A percentile compares a stretch with the other conserved stretches of the same genome.
Evolutionary conservation across 1,284 basidiomycete genomes (phyloP).

Genomic region (Irpex sp.): DNA sequence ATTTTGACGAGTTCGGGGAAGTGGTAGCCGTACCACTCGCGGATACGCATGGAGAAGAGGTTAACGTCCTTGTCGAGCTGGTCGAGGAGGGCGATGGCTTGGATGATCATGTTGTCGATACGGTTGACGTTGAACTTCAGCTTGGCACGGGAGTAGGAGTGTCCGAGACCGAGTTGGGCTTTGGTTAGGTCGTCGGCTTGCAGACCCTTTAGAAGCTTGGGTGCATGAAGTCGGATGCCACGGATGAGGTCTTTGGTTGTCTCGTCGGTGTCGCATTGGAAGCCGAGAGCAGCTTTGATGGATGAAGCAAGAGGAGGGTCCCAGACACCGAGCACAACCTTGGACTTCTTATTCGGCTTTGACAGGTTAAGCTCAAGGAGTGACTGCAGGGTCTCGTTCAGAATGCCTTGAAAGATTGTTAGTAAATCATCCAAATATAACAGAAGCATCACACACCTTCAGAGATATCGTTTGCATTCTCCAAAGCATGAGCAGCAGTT

Average conservation of each 20-base stretch:
- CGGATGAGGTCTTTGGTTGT: conserved; percentile 87
- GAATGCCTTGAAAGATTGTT: conserved; percentile 55
- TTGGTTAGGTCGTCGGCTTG: conserved; percentile 88
- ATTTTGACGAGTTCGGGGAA: conserved; percentile 97
- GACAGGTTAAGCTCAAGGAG: conserved; percentile 89
- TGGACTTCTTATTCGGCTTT: conserved; percentile 78
- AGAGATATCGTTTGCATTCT: conserved; percentile 96
- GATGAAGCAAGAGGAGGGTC: conserved; percentile 79
- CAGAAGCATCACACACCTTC: conserved; percentile 62
- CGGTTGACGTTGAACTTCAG: conserved; percentile 99
- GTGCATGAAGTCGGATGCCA: conserved; percentile 89
- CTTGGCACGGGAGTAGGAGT: conserved; percentile 97
- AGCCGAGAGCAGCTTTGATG: conserved; percentile 76
- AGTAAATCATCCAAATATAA: neutral
- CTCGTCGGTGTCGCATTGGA: conserved; percentile 89
- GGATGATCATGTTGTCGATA: conserved; percentile 99
- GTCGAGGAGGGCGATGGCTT: conserved; percentile 97
- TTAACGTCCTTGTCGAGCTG: conserved; percentile 99
- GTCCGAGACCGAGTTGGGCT: conserved; percentile 95
- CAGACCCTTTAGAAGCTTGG: conserved; percentile 89
- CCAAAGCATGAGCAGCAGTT: conserved; percentile 91
- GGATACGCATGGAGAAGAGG: conserved; percentile 96
- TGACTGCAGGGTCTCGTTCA: conserved; percentile 86
- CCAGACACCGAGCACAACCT: conserved; percentile 80
- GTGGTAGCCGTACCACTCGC: conserved; percentile 99